These are phyloP conservation scores for Aspergillus kassunensis DNA, from an alignment of 495 filamentous ascomycete genomes.

Conservation along the genomic window DNA sequence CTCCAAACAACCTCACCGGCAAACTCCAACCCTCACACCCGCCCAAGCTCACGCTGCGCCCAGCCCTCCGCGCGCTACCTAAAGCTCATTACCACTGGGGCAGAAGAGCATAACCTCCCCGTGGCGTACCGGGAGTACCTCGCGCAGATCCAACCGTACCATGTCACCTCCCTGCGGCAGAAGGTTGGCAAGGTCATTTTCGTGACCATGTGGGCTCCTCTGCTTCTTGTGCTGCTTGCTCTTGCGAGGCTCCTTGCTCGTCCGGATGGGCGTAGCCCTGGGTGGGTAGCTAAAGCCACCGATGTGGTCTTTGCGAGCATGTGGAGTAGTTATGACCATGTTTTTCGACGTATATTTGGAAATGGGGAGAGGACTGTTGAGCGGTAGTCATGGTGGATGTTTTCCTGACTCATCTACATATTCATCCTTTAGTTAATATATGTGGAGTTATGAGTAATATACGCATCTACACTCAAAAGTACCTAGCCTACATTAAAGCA, in stretches of 20 bases:
- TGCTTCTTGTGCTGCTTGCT: constrained; percentile 46
- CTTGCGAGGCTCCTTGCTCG: constrained; percentile 51
- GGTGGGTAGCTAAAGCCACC: constrained; percentile 55
- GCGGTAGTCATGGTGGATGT: no score
- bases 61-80: constrained; percentile 84
- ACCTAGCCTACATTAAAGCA: not conserved
- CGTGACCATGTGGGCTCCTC: constrained; percentile 55
- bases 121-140: constrained; percentile 69
- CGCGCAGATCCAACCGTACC: constrained; percentile 60
- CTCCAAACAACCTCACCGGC: constrained; percentile 6
- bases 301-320: constrained; percentile 48
- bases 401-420: no score
- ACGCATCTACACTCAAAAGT: not conserved
- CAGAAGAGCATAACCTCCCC: constrained; percentile 72
- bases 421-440: not conserved
- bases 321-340: constrained; percentile 73
- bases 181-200: constrained; percentile 60
- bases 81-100: constrained; percentile 69
- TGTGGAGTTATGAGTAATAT: not conserved
- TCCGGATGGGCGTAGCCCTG: constrained; percentile 59
- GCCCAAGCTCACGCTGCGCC: constrained; percentile 63
- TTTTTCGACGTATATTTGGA: constrained; percentile 68
- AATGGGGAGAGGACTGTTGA: constrained; percentile 77
- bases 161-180: constrained; percentile 62
- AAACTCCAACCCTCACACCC: constrained; percentile 22